Base-by-base conservation (phyloP, 495 filamentous ascomycete genomes). In the Xylaria flabelliformis region DNA sequence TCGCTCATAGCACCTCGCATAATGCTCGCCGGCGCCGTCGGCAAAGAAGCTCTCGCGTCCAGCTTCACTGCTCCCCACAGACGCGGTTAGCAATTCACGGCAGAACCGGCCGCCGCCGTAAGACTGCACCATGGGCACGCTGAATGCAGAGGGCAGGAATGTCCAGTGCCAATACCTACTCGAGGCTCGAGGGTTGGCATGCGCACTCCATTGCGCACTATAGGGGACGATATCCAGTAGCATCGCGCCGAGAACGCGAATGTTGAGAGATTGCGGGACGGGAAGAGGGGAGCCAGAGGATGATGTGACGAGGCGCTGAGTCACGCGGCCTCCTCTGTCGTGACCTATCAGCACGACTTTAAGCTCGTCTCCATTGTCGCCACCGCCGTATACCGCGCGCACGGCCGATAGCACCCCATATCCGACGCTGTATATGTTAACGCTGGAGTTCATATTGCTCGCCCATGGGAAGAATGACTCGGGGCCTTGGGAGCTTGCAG, bases 221-320 rank as follows among this genome's bases (percentile, higher is more conserved):
- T 82, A 85, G 7, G 84, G 86, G n/a, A 87, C 79, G 64, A 88
- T 86, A 71, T 88, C 86, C 2, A 86, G 64, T 9, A 88, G 61
- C 17, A 79, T 74, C 0, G 79, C 50, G 0, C 80, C 84, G 7
- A 79, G 29, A 32, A 85, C 74, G 19, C 66, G 64, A 39, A 66
- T 66, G 6, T 66, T 53, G 4, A 66, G 64, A 24, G 46, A 66
- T 53, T 53, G 44, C 3, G 64, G 64, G 19, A 66, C 10, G 3
- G 64, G 64, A 19, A 29, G 64, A 39, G 64, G 24, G 7, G 44
- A 53, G 24, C 0, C 32, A 3, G 46, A 39, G 17, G 63, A 36
- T 44, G 69, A 69, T 63, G 86, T 83, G 48, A 80, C 78, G 48
- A 87, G 81, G 24, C 82, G 82, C 64, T 87, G 85, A 34, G 75